Base-by-base conservation (phyloP, 805 yeast genomes). In the Candida wancherniae region DNA sequence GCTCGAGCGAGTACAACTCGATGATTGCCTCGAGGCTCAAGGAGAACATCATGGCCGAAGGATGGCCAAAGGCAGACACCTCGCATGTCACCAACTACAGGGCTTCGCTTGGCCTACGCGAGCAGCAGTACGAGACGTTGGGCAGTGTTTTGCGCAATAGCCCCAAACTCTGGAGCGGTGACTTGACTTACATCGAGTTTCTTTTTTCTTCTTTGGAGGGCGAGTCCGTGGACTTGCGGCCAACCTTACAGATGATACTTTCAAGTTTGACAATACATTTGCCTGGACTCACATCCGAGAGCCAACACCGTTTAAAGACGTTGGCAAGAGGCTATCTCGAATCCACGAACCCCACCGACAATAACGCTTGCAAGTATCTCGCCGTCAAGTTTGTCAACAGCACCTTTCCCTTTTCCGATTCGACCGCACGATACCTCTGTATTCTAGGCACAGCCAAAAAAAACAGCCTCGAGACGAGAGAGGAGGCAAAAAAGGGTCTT, bases 401-500 rank as follows among this genome's bases (percentile, higher is more conserved):
- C 9, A 62, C 80, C 0, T 80, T 77, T 46, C 75, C 80, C 0
- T 86, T 86, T 42, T 47, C 63, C 31, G 87, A 85, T 51, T 51
- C 82, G 0, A 73, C 73, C 20, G 84, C 88, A 0, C 63, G 96
- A 36, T 46, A 73, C 26, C 58, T 85, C 22, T 79, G 86, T 48
- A 54, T 87, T 12, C 52, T 80, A 26, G 95, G 87, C 9, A 55
- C 84, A 4, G 58, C 73, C 13, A 48, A 67, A 9, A 54, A 51
- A 2, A 83, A 83, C 42, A 67, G 80, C 34, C 67, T 84, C 2
- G 95, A 85, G 44, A 76, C 84, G 0, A 62, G 80, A 3, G 94
- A 86, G 47, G 96, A 86, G 51, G 81, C 95, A 0, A 55, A 53
- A 4, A 76, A 75, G 40, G 97, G 97, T 0, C 58, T 90, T 17